phyloP scores from a whole-genome alignment of 495 filamentous ascomycete species.

The Xylaria longipes region DNA sequence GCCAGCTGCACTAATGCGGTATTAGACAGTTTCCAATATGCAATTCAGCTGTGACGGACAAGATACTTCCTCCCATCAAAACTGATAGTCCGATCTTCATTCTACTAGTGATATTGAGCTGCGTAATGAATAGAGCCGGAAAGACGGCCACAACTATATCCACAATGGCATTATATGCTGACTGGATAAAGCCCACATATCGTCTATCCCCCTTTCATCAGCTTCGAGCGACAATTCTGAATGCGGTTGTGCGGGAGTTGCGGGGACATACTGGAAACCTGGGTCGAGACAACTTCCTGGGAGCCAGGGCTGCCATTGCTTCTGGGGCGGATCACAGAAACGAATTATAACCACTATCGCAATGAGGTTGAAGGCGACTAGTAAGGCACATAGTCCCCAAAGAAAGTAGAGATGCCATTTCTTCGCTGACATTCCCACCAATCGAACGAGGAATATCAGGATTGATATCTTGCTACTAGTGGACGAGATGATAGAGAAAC shows the following conservation, averaged over 20 bases:
- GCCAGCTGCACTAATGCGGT: constrained; percentile 18
- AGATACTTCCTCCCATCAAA: constrained; percentile 47
- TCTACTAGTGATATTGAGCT: constrained; percentile 42
- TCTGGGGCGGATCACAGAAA: constrained; percentile 26
- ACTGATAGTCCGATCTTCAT: constrained; percentile 44
- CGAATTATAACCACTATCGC: constrained; percentile 24
- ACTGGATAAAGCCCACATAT: constrained; percentile 14
- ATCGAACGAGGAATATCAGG: constrained; percentile 23
- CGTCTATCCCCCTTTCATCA: constrained; percentile 15
- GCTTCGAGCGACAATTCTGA: neutral
- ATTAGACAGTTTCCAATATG: neutral
- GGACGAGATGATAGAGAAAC: constrained; percentile 24
- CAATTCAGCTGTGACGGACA: constrained; percentile 34
- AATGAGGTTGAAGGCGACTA: constrained; percentile 21
- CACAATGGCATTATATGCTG: constrained; percentile 39
- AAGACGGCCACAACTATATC: constrained; percentile 46
- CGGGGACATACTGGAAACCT: constrained; percentile 16
- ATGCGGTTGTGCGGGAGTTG: neutral
- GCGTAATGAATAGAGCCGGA: constrained; percentile 44
- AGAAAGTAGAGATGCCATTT: constrained; percentile 24
- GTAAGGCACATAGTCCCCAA: constrained; percentile 22
- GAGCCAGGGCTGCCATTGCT: constrained; percentile 22
- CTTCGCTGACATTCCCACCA: constrained; percentile 27
- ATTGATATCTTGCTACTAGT: constrained; percentile 28
- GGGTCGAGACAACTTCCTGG: constrained; percentile 18